These are phyloP conservation scores for Calocera viscosa DNA, from an alignment of 768 basidiomycete genomes.

Conservation along the genomic window DNA sequence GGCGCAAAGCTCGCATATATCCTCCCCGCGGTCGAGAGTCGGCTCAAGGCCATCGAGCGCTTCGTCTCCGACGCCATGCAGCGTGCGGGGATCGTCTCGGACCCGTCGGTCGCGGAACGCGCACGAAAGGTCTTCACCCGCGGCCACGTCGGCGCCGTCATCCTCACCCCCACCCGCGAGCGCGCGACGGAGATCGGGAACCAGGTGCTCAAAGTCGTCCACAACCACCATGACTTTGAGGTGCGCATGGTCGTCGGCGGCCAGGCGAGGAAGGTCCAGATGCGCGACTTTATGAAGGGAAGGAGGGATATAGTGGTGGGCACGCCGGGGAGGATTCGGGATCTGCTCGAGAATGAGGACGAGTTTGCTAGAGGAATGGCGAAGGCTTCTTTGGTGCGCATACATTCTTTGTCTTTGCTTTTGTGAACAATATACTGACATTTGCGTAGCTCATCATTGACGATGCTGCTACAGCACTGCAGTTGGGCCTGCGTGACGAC, in stretches of 20 bases:
- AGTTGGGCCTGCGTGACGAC: slow-evolving; percentile 85
- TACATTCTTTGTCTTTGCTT: background rate
- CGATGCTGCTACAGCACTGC: slow-evolving; percentile 81
- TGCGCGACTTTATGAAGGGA: slow-evolving; percentile 50
- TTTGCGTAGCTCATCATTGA: slow-evolving; percentile 64
- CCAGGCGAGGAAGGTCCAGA: slow-evolving; percentile 47
- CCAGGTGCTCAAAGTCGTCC: slow-evolving; percentile 57
- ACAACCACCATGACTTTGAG: slow-evolving; percentile 49
- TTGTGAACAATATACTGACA: background rate
- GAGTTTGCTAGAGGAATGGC: slow-evolving; percentile 42
- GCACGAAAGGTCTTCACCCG: slow-evolving; percentile 30
- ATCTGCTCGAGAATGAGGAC: slow-evolving; percentile 50
- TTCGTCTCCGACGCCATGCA: slow-evolving; percentile 31
- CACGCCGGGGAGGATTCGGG: slow-evolving; percentile 78
- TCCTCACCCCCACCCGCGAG: slow-evolving; percentile 85
- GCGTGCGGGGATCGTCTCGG: slow-evolving; percentile 33
- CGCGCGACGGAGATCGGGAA: slow-evolving; percentile 80
- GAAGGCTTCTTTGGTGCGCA: slow-evolving; percentile 47
- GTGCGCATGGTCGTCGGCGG: slow-evolving; percentile 74
- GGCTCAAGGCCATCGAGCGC: slow-evolving; percentile 45
- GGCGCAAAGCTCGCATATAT: slow-evolving; percentile 86
- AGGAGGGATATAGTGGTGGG: slow-evolving; percentile 73
- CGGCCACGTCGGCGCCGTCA: slow-evolving; percentile 51
- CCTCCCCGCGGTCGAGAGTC: slow-evolving; percentile 70
- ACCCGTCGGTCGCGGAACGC: slow-evolving; percentile 22